Base-by-base conservation (phyloP, 305 asterid genomes). In the Petunia hybrid region DNA sequence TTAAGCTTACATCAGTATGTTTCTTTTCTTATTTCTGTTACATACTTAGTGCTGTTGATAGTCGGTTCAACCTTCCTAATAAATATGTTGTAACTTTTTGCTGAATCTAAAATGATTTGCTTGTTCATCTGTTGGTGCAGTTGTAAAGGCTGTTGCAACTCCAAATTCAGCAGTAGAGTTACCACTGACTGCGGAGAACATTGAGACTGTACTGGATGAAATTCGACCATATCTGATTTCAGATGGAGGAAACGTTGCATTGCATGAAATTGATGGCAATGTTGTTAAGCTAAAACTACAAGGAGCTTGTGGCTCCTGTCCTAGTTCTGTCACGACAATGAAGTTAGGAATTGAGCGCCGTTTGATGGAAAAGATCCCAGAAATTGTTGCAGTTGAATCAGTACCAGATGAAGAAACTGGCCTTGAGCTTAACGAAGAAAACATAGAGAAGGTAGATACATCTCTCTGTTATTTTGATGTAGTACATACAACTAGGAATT, bases 291-390 rank as follows among this genome's bases (percentile, higher is more conserved):
- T 97, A 84, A 97, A 91, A 87, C 81, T 97, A 75, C 98, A 93
- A 85, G 99, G 99, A 80, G 99, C 99, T 2, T 97, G 99, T 87
- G 99, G 99, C 76, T 97, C 99, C 42, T 94, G 99, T 82, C 99
- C 99, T 4, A 97, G 99, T 82, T 81, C 99, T 71, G 90, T 87
- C 57, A 82, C 83, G 82, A 97, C 99, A 0, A 92, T 97, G 99
- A 97, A 97, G 84, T 64, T 97, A 95, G 98, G 98, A 61, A 94
- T 97, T 83, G 99, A 96, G 87, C 96, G 94, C 12, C 95, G 96
- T 59, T 85, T 92, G 63, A 92, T 94, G 97, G 99, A 97, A 81
- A 97, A 90, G 91, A 89, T 97, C 66, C 99, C 99, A 62, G 95
- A 89, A 85, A 89, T 97, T 69, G 92, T 92, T 84, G 96, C 98